These are phyloP conservation scores for Isabelozyma gotoi DNA, from an alignment of 805 yeast genomes.

Conservation along the genomic window DNA sequence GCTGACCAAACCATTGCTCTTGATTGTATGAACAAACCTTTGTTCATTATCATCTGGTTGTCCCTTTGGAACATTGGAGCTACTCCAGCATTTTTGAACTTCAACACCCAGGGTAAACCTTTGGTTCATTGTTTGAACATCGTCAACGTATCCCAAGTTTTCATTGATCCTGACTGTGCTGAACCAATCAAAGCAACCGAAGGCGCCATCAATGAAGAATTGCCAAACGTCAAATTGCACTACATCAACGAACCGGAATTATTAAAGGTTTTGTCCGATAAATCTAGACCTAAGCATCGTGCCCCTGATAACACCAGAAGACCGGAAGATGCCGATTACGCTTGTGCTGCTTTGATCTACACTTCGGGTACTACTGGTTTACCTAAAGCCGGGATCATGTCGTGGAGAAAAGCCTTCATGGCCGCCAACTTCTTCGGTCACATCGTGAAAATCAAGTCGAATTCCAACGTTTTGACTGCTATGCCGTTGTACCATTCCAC, in stretches of 20 bases:
- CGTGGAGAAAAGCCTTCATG: conserved; percentile 81
- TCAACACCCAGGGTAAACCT: conserved; percentile 70
- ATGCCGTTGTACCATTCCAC: conserved; percentile 97
- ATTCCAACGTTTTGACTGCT: conserved; percentile 73
- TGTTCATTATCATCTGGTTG: conserved; percentile 77
- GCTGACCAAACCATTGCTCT: conserved; percentile 71
- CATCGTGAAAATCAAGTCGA: conserved; percentile 56
- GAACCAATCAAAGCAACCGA: conserved; percentile 53
- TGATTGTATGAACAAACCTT: conserved; percentile 79
- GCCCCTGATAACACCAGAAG: conserved; percentile 59
- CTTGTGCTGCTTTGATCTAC: conserved; percentile 72
- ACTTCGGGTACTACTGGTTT: conserved; percentile 95
- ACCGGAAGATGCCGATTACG: conserved; percentile 53
- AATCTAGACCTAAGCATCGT: conserved; percentile 49
- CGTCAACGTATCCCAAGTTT: conserved; percentile 61
- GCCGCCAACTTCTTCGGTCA: conserved; percentile 71
- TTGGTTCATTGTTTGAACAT: conserved; percentile 77
- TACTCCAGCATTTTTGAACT: conserved; percentile 81
- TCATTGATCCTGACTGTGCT: conserved; percentile 73
- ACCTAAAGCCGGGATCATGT: conserved; percentile 91
- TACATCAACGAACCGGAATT: conserved; percentile 55
- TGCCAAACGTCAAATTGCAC: conserved; percentile 41
- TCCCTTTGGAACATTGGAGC: conserved; percentile 93
- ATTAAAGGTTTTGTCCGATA: conserved; percentile 38
- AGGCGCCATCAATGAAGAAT: conserved; percentile 29